Evolutionary conservation across 177 flowering plant species (phyloP).

Genomic region (Vitis hybrid): DNA sequence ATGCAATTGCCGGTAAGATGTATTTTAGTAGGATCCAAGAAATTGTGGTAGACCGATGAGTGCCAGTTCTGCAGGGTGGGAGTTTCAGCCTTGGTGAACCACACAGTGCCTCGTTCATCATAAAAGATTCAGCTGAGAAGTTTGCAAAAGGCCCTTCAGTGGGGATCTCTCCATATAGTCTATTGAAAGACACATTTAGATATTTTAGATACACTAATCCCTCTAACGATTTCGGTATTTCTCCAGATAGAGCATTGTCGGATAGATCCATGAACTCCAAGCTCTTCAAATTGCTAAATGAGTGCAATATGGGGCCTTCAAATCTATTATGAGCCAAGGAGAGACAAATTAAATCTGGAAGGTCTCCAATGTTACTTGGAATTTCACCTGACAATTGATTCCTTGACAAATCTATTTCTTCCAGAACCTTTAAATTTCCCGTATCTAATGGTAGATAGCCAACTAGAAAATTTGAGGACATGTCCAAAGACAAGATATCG

Average conservation of each 20-base stretch:
- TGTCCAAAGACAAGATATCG: slow-evolving; percentile 8
- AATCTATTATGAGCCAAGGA: slow-evolving; percentile 13
- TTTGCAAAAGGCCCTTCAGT: slow-evolving; percentile 9
- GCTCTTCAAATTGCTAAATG: slow-evolving; percentile 14
- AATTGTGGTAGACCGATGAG: background rate
- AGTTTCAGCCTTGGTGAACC: slow-evolving; percentile 15
- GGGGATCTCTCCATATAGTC: slow-evolving; percentile 21
- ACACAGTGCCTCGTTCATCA: slow-evolving; percentile 11
- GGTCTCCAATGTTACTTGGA: slow-evolving; percentile 12
- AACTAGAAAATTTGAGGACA: slow-evolving; percentile 19
- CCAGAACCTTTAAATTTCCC: slow-evolving; percentile 13
- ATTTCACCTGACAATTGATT: slow-evolving; percentile 19
- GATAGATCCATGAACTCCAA: slow-evolving; percentile 38
- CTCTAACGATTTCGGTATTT: slow-evolving; percentile 23
- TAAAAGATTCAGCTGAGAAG: slow-evolving; percentile 17
- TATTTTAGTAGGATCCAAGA: background rate
- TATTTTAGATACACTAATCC: slow-evolving; percentile 2
- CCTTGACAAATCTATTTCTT: slow-evolving; percentile 10
- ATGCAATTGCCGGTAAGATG: background rate
- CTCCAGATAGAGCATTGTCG: slow-evolving; percentile 18
- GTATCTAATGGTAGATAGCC: slow-evolving; percentile 14
- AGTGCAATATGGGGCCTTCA: slow-evolving; percentile 10
- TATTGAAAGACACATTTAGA: slow-evolving; percentile 17
- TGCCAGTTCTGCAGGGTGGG: slow-evolving; percentile 3
- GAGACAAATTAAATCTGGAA: slow-evolving; percentile 3